Evolutionary conservation across 2,329 filamentous ascomycete species (phyloP).

Genomic region (Penicillium hesseltinei): DNA sequence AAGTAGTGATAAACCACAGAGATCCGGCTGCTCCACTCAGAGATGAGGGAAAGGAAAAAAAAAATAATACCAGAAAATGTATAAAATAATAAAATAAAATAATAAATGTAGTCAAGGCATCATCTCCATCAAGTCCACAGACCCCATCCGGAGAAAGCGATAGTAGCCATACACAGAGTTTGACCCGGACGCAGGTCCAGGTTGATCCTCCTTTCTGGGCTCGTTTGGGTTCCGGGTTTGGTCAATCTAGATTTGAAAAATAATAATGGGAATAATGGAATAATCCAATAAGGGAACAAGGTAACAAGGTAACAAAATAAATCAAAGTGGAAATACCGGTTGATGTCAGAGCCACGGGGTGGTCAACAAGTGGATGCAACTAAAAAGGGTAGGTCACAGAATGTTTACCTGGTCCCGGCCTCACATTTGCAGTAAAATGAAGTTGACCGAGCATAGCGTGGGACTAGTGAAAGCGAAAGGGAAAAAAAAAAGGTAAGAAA

Average conservation of each 20-base stretch:
- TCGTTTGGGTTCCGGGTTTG: conserved; percentile 35
- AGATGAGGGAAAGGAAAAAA: conserved; percentile 5
- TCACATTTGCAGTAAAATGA: conserved; percentile 11
- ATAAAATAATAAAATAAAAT: conserved; percentile 32
- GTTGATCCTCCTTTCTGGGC: conserved; percentile 40
- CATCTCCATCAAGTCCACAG: conserved; percentile 29
- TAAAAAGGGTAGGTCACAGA: conserved; percentile 28
- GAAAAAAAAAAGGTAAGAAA: no score
- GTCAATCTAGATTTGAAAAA: conserved; percentile 25
- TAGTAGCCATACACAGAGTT: conserved; percentile 33
- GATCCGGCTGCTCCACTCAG: conserved; percentile 8
- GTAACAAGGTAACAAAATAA: neutral
- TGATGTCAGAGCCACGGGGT: conserved; percentile 37
- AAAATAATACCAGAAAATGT: conserved; percentile 1
- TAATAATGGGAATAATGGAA: conserved; percentile 7
- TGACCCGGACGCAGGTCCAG: conserved; percentile 42
- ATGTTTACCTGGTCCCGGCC: conserved; percentile 23
- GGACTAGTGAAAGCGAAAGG: conserved; percentile 4
- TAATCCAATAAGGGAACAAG: neutral
- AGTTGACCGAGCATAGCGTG: conserved; percentile 8
- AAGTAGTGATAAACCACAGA: conserved; percentile 14
- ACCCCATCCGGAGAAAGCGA: conserved; percentile 32
- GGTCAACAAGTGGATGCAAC: conserved; percentile 34
- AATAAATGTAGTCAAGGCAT: conserved; percentile 36
- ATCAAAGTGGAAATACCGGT: conserved; percentile 30